A percentile compares a stretch with the other conserved stretches of the same genome.
Conservation (phyloP, 2,329 filamentous ascomycete genomes). For the Sporothrix schenckii region DNA sequence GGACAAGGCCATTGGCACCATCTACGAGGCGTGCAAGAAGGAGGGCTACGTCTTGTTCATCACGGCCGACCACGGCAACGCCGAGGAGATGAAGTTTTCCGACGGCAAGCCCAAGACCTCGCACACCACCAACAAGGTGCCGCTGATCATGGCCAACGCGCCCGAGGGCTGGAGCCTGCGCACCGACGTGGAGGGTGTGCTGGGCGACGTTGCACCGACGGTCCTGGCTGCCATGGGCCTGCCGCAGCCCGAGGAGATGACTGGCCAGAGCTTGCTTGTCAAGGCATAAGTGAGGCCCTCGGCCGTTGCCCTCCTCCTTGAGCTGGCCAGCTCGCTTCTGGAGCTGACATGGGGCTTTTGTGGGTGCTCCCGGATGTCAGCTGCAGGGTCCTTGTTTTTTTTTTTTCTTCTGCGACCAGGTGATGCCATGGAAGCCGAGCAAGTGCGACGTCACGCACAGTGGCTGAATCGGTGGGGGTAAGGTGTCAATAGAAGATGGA, state of each 20-base stretch:
- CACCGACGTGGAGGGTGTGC: conserved; percentile 76
- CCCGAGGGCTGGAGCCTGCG: conserved; percentile 85
- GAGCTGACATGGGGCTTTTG: conserved; percentile 44
- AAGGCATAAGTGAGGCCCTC: conserved; percentile 57
- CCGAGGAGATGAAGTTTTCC: conserved; percentile 97
- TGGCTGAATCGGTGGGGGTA: neutral
- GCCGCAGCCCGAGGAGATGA: conserved; percentile 89
- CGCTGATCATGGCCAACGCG: conserved; percentile 97
- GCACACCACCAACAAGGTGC: conserved; percentile 97
- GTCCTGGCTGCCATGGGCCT: conserved; percentile 89
- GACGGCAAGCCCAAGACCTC: conserved; percentile 97
- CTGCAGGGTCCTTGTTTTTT: conserved; percentile 11
- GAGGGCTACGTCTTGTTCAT: conserved; percentile 92
- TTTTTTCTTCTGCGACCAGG: neutral
- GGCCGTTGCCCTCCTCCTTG: neutral
- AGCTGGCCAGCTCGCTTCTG: too few relatives aligned
- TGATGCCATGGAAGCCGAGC: neutral
- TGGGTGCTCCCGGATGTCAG: neutral
- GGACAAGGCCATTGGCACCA: conserved; percentile 89
- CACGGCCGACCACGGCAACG: conserved; percentile 95
- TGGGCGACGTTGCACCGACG: conserved; percentile 97
- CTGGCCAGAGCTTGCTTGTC: conserved; percentile 77
- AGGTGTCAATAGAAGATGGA: neutral
- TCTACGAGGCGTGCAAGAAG: conserved; percentile 93
- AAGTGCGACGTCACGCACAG: neutral